Evolutionary conservation across 805 yeast genomes (phyloP), one percentile per base, ranked within the genome.

Genomic region (Peterozyma xylosa): DNA sequence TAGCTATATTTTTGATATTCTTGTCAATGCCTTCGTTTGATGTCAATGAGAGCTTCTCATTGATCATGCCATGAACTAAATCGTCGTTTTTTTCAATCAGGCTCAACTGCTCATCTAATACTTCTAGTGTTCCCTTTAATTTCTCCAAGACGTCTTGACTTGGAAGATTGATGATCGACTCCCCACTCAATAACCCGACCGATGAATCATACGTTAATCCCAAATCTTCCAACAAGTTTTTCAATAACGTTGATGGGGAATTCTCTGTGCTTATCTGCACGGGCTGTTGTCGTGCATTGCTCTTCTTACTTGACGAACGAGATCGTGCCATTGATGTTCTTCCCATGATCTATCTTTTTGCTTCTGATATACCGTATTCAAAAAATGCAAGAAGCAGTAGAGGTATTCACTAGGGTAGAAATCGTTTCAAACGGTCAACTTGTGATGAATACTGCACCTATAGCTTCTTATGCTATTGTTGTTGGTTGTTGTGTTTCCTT

Each of bases 121-220:
- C 68, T 11, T 57, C 61, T 17, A 75, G 53, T n/a, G 68, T 54
- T 53, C 67, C 67, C 39, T 49, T 52, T 37, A 59, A 41, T 5
- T 45, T 32, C 7, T 39, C 34, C 18, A 64, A 50, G 30, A 49
- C 51, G 3, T 45, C 39, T 33, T 45, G 46, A 16, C 36, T 37
- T 1, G 64, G 74, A 16, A 66, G 60, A 5, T 74, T 68, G 1
- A 72, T 62, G 0, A 76, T 66, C 5, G 70, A 54, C 15, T 76
- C 80, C 0, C 90, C 90, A 50, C 73, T 80, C 18, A 83, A 59
- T 42, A 76, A 59, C 1, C 89, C 89, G 14, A 74, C 65, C 35
- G 76, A 74, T 4, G 73, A 64, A 52, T 82, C 86, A 54, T 76
- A 82, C 1, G 74, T 62, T 42, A 83, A 58, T 39, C 70, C 67